Evolutionary conservation across 768 basidiomycete species (phyloP).

Genomic region (Rhodotorula kratochvilovae): DNA sequence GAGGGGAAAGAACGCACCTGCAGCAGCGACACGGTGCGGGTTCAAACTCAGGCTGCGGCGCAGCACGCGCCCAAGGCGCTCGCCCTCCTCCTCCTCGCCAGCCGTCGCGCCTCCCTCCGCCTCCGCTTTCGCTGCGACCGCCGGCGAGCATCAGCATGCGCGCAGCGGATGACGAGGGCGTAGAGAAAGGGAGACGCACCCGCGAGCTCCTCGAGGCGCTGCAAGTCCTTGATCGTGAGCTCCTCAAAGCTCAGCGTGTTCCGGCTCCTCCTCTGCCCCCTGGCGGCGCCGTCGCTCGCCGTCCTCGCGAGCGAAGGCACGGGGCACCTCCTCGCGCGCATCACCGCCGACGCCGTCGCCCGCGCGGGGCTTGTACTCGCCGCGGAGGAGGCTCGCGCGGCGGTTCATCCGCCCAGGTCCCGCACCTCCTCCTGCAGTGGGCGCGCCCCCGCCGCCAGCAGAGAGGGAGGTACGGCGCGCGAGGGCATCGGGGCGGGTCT

Average conservation of each 20-base stretch:
- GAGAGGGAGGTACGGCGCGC: conserved; percentile 48
- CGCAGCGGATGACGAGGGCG: background rate
- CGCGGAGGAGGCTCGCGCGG: conserved; percentile 70
- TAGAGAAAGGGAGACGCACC: conserved; percentile 3
- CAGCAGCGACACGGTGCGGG: conserved; percentile 34
- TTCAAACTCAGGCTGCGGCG: conserved; percentile 38
- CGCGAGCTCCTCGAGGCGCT: conserved; percentile 80
- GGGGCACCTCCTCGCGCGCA: conserved; percentile 45
- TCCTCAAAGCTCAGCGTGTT: conserved; percentile 66
- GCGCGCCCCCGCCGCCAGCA: background rate
- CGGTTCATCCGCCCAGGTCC: conserved; percentile 52
- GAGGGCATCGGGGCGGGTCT: conserved; percentile 52
- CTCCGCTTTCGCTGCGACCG: conserved; percentile 67
- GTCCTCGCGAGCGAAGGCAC: conserved; percentile 42
- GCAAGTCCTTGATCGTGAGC: conserved; percentile 87
- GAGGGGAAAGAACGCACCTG: background rate
- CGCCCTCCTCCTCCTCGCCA: conserved; percentile 69
- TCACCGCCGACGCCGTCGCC: conserved; percentile 71
- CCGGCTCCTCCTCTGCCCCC: conserved; percentile 55
- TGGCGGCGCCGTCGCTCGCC: conserved; percentile 63
- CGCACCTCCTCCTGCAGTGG: conserved; percentile 49
- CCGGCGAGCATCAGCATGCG: background rate
- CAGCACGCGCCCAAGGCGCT: conserved; percentile 48
- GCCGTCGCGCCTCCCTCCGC: conserved; percentile 78
- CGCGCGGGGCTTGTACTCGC: conserved; percentile 79